These are phyloP conservation scores for Debaryomyces nepalensis DNA, from an alignment of 1,139 yeast species.

Conservation along the genomic window DNA sequence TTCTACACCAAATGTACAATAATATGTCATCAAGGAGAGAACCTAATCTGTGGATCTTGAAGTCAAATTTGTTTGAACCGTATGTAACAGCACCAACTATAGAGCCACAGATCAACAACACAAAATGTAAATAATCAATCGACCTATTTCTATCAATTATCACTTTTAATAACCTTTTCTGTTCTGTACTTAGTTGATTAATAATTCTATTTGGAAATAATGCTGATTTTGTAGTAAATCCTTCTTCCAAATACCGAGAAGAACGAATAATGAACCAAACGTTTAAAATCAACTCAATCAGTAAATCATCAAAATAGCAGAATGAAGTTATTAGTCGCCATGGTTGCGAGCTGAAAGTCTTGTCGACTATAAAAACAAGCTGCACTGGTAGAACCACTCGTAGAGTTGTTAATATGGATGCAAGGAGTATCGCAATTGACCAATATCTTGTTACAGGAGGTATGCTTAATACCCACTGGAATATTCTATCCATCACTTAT, in stretches of 20 bases:
- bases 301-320: slow-evolving; percentile 36
- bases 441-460: slow-evolving; percentile 44
- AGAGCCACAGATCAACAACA: slow-evolving; percentile 30
- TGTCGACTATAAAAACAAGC: slow-evolving; percentile 30
- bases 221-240: slow-evolving; percentile 17
- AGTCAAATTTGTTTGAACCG: slow-evolving; percentile 22
- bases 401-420: slow-evolving; percentile 24
- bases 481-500: slow-evolving; percentile 20
- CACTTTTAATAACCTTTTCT: slow-evolving; percentile 20
- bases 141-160: slow-evolving; percentile 26
- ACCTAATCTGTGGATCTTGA: slow-evolving; percentile 26
- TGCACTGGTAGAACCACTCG: slow-evolving; percentile 20
- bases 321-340: slow-evolving; percentile 46
- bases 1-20: slow-evolving; percentile 37
- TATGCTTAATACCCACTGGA: slow-evolving; percentile 19
- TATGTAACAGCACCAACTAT: slow-evolving; percentile 25
- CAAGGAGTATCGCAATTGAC: slow-evolving; percentile 27
- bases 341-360: slow-evolving; percentile 33
- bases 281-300: slow-evolving; percentile 25
- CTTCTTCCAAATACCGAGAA: slow-evolving; percentile 27
- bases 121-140: slow-evolving; percentile 37
- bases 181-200: slow-evolving; percentile 21
- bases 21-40: slow-evolving; percentile 31
- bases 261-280: slow-evolving; percentile 25
- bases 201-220: slow-evolving; percentile 26